Percentiles rank a stretch among this genome's conserved stretches.
Conservation (phyloP, 78 protist genomes). For the Dictyostelium firmibasis region DNA sequence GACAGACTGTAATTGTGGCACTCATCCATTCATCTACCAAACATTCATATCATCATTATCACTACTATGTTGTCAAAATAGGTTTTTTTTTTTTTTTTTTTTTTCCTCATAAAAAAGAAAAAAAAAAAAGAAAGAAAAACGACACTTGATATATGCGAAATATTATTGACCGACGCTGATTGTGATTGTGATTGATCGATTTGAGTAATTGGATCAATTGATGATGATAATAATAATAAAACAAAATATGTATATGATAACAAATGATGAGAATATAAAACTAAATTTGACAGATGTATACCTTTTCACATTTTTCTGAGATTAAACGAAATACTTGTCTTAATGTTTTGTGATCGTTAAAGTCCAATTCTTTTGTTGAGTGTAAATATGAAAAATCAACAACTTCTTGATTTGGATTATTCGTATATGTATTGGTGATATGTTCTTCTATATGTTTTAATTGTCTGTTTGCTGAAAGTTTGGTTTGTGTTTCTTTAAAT, state of each 20-base stretch:
- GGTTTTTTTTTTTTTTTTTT: no score
- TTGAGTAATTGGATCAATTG: neutral
- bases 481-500: neutral
- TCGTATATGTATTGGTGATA: neutral
- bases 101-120: no score
- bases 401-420: neutral
- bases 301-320: conserved; percentile 52
- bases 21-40: neutral
- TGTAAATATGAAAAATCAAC: conserved; percentile 44
- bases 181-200: neutral
- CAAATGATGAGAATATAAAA: neutral
- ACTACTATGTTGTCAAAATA: neutral
- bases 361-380: neutral
- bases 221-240: neutral
- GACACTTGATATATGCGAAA: neutral
- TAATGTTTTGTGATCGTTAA: conserved; percentile 3
- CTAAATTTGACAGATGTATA: conserved; percentile 7
- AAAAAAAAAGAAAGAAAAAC: no score
- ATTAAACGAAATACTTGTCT: conserved; percentile 24
- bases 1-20: neutral
- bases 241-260: neutral
- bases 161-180: neutral
- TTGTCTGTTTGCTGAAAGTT: neutral
- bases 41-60: neutral
- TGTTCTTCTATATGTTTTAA: conserved; percentile 18